A percentile compares a stretch with the other conserved stretches of the same genome.
These are phyloP conservation scores for Microbotryum scabiosae DNA, from an alignment of 1,284 basidiomycete species.

Conservation along the genomic window DNA sequence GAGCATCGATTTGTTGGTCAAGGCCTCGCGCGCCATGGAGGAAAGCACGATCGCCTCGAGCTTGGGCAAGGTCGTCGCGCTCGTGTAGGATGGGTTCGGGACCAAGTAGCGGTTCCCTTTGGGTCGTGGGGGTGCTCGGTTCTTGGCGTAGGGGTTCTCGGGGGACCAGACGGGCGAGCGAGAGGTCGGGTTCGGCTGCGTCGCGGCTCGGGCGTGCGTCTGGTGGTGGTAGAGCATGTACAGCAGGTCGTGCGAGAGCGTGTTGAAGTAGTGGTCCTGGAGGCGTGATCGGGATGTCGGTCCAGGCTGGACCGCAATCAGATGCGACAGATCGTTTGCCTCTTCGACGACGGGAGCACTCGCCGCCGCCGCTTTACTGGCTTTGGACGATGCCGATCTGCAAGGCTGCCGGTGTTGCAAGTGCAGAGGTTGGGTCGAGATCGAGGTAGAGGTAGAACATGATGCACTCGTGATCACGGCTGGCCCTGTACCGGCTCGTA, in stretches of 20 bases:
- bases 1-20: slow-evolving; percentile 61
- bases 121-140: slow-evolving; percentile 58
- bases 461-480: no score
- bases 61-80: slow-evolving; percentile 57
- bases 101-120: slow-evolving; percentile 61
- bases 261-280: slow-evolving; percentile 72
- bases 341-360: no score
- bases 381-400: no score
- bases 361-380: no score
- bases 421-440: no score
- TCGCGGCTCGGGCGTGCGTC: slow-evolving; percentile 34
- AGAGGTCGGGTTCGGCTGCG: slow-evolving; percentile 39
- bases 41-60: slow-evolving; percentile 80
- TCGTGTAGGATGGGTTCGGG: slow-evolving; percentile 53
- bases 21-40: slow-evolving; percentile 63
- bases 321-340: no score
- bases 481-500: no score
- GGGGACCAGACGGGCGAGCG: slow-evolving; percentile 61
- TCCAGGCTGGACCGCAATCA: no score
- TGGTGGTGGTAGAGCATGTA: slow-evolving; percentile 91
- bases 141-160: slow-evolving; percentile 65
- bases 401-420: no score
- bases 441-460: no score
- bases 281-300: slow-evolving; percentile 65
- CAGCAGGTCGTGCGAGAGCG: slow-evolving; percentile 77